Percentiles rank a stretch among this genome's conserved stretches.
These are phyloP conservation scores for Gossypium anomalum DNA, from an alignment of 345 rosid genomes.

Conservation along the genomic window DNA sequence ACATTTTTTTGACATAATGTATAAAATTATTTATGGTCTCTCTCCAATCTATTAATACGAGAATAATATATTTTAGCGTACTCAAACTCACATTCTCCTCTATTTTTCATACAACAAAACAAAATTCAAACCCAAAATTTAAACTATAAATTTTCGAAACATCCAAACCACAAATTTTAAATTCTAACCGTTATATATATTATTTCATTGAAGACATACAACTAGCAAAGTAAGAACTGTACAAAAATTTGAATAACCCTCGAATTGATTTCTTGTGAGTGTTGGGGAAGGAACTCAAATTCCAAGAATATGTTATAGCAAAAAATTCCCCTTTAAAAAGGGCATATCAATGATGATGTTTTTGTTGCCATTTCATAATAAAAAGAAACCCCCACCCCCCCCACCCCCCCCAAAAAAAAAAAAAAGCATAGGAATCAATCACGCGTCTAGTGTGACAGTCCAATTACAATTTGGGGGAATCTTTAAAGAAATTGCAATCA, in stretches of 20 bases:
- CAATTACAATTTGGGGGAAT: constrained; percentile 3
- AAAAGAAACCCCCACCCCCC: too few relatives aligned
- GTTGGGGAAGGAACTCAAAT: constrained; percentile 3
- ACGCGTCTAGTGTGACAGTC: constrained; percentile 7
- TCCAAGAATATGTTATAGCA: not conserved
- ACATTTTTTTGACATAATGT: too few relatives aligned
- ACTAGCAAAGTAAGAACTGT: not conserved
- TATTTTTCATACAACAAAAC: too few relatives aligned
- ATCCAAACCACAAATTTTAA: too few relatives aligned
- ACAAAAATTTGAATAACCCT: not conserved
- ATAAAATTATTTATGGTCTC: rapidly evolving
- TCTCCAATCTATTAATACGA: too few relatives aligned
- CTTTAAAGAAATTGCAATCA: not conserved
- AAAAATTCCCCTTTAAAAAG: not conserved
- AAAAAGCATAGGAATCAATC: not conserved
- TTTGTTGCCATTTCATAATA: not conserved
- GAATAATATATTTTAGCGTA: too few relatives aligned
- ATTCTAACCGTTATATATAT: too few relatives aligned
- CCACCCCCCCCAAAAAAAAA: rapidly evolving
- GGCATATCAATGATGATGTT: not conserved
- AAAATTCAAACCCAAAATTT: too few relatives aligned
- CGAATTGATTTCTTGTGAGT: not conserved
- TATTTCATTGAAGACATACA: not conserved
- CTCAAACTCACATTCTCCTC: rapidly evolving
- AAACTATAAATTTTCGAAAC: too few relatives aligned